These are phyloP conservation scores for Pleomassaria siparia DNA, from an alignment of 2,329 filamentous ascomycete species.

Conservation along the genomic window DNA sequence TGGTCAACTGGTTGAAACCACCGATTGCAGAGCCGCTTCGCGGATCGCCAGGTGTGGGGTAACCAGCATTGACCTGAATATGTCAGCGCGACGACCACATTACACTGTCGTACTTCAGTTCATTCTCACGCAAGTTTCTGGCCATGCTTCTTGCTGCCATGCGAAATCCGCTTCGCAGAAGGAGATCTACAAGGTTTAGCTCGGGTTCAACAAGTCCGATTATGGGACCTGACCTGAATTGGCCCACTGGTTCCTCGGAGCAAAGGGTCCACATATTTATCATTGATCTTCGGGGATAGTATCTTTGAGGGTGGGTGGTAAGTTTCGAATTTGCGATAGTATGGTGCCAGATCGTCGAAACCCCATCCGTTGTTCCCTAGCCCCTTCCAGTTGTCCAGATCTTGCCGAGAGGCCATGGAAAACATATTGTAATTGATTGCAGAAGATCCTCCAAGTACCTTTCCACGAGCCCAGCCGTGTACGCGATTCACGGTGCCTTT, in stretches of 20 bases:
- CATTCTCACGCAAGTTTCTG: conserved; percentile 22
- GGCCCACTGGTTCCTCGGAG: conserved; percentile 28
- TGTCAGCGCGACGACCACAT: neutral
- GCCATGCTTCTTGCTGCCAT: conserved; percentile 30
- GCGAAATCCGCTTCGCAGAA: conserved; percentile 25
- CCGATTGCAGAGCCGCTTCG: conserved; percentile 31
- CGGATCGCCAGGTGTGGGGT: conserved; percentile 25
- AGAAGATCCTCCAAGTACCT: conserved; percentile 41
- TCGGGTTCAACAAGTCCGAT: neutral
- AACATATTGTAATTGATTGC: conserved; percentile 42
- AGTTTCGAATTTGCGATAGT: conserved; percentile 41
- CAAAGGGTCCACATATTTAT: conserved; percentile 28
- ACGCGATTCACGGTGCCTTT: conserved; percentile 21
- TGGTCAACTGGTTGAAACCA: conserved; percentile 33
- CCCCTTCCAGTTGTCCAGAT: conserved; percentile 44
- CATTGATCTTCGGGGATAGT: conserved; percentile 20
- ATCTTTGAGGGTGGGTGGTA: conserved; percentile 27
- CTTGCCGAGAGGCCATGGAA: conserved; percentile 28
- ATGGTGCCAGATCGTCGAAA: conserved; percentile 37
- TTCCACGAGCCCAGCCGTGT: conserved; percentile 32
- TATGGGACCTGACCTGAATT: conserved; percentile 18
- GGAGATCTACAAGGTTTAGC: conserved; percentile 14
- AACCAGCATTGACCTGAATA: conserved; percentile 12
- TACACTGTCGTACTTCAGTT: neutral
- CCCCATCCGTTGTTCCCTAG: conserved; percentile 44